Evolutionary conservation across 345 rosid genomes (phyloP), one percentile per base, ranked within the genome.

Genomic region (Rhizophora mangle): DNA sequence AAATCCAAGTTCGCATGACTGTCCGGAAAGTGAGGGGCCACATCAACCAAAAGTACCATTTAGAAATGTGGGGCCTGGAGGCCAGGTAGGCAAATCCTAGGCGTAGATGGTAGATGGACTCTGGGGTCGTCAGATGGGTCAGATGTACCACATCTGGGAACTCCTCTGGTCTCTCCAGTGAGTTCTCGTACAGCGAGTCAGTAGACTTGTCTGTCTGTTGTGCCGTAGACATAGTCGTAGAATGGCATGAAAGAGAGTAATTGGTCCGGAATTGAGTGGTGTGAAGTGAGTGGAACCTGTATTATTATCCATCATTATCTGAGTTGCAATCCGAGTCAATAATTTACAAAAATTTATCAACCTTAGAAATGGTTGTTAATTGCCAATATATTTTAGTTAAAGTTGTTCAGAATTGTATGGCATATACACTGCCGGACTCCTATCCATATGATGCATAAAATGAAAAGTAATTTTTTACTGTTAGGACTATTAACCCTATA

Each of bases 1-100:
- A 84, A 32, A 85, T 66, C 85, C 89, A 79, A 27, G 87, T 82
- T 31, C 83, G 39, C 7, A 75, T 34, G 70, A 76, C 61, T 43
- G 88, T 78, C 24, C 75, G 76, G 7, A 85, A 59, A 0, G 96
- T 87, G 64, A 90, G 8, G 21, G 94, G 96, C 89, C 89, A 83
- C 79, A 90, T 53, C 24, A 87, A 52, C 69, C 83, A 76, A 24
- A 81, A 69, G 68, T 79, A 84, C 88, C 88, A 81, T 16, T 61
- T 72, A 13, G 84, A 70, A 3, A 78, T 43, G 64, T 68, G 70
- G 8, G 96, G 96, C 18, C 34, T 64, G 1, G 96, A 82, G 20
- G 96, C 94, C 39, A 86, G 71, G 57, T 73, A 76, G 8, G 92
- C 82, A 59, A 88, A 76, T 37, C 92, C 94, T 3, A 90, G 62